Evolutionary conservation across 805 yeast genomes (phyloP), one percentile per base, ranked within the genome.

Genomic region (Candida namnaoensis): DNA sequence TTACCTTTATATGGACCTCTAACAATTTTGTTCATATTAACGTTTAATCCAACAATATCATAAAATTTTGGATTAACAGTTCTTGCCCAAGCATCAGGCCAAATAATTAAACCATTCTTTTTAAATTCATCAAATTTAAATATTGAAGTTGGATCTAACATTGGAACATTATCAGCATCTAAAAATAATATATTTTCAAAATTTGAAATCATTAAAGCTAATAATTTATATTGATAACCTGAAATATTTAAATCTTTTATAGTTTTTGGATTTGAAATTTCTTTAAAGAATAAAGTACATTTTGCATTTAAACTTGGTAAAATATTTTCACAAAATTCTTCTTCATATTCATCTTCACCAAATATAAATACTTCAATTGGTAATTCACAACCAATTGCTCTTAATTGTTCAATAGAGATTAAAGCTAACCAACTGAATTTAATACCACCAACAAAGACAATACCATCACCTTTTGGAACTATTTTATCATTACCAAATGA

Each of bases 291-390:
- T 36, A 79, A 67, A 4, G 82, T 70, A 65, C 95, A 84, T 44
- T 69, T 67, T 5, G 82, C 91, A 45, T 76, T 72, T 44, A 78
- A 56, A 27, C 54, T 54, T 1, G 90, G 90, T 44, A 84, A 61
- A 2, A 79, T 63, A 5, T 59, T 62, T 38, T 73, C 79, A 61
- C 91, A 83, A 40, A 78, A 67, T 42, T 78, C 80, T 32, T 73
- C 64, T 58, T 84, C 93, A 55, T 78, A 84, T 53, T 84, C 93
- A 14, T 66, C 69, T 37, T 69, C 60, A 39, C 70, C 66, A 1
- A 88, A 87, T 51, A 84, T 72, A 49, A 82, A 71, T 8, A 84
- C 79, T 64, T 84, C 93, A 30, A 84, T 74, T 0, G 95, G 93
- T 25, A 78, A 57, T 7, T 60, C 60, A n/a, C 78, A 72, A 9